A percentile compares a stretch with the other conserved stretches of the same genome.
Evolutionary conservation across 306 rosid species (phyloP).

Genomic region (Hylodesmum podocarpum): DNA sequence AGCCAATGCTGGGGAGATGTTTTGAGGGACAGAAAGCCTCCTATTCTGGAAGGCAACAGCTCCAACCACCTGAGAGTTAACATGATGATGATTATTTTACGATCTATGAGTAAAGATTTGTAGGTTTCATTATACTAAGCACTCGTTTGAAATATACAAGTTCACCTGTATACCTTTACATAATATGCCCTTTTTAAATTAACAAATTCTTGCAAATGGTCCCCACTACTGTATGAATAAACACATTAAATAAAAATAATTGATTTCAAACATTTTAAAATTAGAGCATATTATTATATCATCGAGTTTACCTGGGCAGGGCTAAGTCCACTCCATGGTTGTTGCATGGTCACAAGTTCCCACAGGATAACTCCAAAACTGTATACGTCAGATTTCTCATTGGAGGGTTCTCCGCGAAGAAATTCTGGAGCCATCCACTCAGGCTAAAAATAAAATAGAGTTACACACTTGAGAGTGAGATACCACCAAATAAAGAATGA

Average conservation of each 20-base stretch:
- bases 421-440: slow-evolving; percentile 99
- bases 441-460: slow-evolving; percentile 73
- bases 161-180: background rate
- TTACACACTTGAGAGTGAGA: slow-evolving; percentile 44
- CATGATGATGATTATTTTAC: slow-evolving; percentile 7
- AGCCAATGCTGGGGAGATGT: slow-evolving; percentile 67
- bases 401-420: slow-evolving; percentile 95
- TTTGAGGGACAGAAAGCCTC: slow-evolving; percentile 72
- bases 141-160: slow-evolving; percentile 20
- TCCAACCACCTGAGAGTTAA: slow-evolving; percentile 80
- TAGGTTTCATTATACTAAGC: slow-evolving; percentile 22
- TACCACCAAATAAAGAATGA: slow-evolving; percentile 40
- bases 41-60: slow-evolving; percentile 97
- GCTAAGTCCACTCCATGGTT: slow-evolving; percentile 92
- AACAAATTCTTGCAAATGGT: slow-evolving; percentile 26
- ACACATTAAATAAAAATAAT: slow-evolving; percentile 23
- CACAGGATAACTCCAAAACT: slow-evolving; percentile 95
- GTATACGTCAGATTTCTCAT: slow-evolving; percentile 94
- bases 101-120: background rate
- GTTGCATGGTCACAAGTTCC: slow-evolving; percentile 92
- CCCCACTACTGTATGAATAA: slow-evolving; percentile 16
- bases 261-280: slow-evolving; percentile 9
- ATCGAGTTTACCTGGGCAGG: slow-evolving; percentile 75
- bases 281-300: slow-evolving; percentile 13
- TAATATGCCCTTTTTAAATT: slow-evolving; percentile 12